phyloP scores from a whole-genome alignment of 176 grass and related monocot species.

The Cenchrus purpureus region DNA sequence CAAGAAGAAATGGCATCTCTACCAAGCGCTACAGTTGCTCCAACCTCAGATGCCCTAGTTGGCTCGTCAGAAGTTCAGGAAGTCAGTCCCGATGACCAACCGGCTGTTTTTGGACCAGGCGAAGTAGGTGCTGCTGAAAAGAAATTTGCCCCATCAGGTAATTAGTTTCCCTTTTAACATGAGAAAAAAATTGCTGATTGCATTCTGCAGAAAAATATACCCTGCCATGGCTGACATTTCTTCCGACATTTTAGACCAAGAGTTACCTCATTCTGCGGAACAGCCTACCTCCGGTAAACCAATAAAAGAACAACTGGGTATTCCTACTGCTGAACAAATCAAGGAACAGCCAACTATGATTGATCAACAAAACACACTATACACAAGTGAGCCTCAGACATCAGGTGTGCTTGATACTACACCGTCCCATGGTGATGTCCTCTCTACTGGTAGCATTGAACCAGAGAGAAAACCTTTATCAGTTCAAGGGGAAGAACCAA shows the following conservation, averaged over 20 bases:
- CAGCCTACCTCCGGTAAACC: constrained; percentile 12
- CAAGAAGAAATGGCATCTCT: constrained; percentile 1
- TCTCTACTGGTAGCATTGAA: constrained; percentile 9
- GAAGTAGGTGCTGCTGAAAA: constrained; percentile 27
- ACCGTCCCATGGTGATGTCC: not conserved
- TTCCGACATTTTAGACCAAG: constrained; percentile 37
- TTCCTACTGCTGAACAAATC: constrained; percentile 30
- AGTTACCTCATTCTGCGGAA: constrained; percentile 4
- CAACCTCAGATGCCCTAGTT: constrained; percentile 12
- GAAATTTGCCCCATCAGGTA: constrained; percentile 34
- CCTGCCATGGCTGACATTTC: constrained; percentile 20
- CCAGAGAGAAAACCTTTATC: constrained; percentile 14
- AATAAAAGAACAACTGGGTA: constrained; percentile 14
- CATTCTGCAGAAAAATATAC: not conserved
- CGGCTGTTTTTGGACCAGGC: not conserved
- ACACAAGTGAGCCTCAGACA: not conserved
- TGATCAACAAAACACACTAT: constrained; percentile 1
- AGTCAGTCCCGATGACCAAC: constrained; percentile 10
- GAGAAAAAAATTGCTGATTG: not conserved
- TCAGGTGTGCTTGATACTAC: not conserved
- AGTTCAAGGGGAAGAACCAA: constrained; percentile 12
- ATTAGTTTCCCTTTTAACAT: constrained; percentile 10
- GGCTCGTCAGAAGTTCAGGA: not conserved
- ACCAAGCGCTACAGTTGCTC: not conserved
- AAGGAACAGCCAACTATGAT: constrained; percentile 22